Base-by-base conservation (phyloP, 345 rosid genomes). In the Melastoma malabathricum region DNA sequence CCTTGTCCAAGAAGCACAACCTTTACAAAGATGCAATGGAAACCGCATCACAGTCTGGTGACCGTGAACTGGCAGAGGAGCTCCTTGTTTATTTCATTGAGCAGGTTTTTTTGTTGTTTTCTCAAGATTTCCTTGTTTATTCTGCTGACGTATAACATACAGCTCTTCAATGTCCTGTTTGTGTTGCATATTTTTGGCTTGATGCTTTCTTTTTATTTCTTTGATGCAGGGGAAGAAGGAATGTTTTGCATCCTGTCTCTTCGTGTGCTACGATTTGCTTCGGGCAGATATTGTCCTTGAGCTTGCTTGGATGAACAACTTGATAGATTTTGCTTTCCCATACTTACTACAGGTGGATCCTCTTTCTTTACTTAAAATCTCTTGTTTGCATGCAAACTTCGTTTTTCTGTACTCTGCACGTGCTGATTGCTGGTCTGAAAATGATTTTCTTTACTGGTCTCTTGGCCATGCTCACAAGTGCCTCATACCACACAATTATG, bases 1-100 rank as follows among this genome's bases (percentile, higher is more conserved):
- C 89, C 22, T 72, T 92, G 70, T 92, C 97, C 54, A 92, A 92
- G 84, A 92, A 87, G 38, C 95, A 92, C 67, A 87, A 75, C 53
- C 76, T 72, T 54, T 92, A 82, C 75, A 92, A 77, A 61, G 98
- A 92, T 76, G 95, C 96, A 48, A 92, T 92, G 97, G 97, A 87
- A 77, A 87, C 98, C 59, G 95, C 94, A 47, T 92, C 98, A 4
- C 98, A 92, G 67, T 87, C 95, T 22, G 97, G 98, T 50, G 98
- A 92, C 23, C 88, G 83, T 47, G 97, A 92, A 67, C 88, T 87
- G 64, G 95, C 98, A 0, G 98, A 92, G 68, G 97, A 92, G 74
- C 72, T 92, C 51, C 88, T 87, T 39, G 82, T 79, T 57, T 92
- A 87, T 78, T 92, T 92, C 86, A 87, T 84, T 25, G 94, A 86